A percentile compares a stretch with the other conserved stretches of the same genome.
phyloP scores from a whole-genome alignment of 805 yeast genomes.

The Komagataella pastoris region DNA sequence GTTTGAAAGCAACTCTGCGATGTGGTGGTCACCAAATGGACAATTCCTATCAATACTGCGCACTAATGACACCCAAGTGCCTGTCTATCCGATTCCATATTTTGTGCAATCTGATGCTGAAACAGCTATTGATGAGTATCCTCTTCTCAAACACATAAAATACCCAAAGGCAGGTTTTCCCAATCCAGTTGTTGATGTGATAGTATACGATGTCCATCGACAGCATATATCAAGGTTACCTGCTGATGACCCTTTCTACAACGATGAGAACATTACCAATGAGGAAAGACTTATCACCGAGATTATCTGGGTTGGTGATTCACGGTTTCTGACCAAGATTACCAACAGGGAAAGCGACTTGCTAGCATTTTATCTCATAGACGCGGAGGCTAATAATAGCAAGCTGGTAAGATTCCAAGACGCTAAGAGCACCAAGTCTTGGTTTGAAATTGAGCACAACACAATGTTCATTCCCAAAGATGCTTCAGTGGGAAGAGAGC shows the following conservation, averaged over 20 bases:
- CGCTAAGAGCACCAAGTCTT: slow-evolving; percentile 34
- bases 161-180: slow-evolving; percentile 79
- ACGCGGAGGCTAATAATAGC: slow-evolving; percentile 24
- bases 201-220: slow-evolving; percentile 25
- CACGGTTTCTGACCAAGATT: slow-evolving; percentile 36
- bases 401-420: slow-evolving; percentile 33
- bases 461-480: slow-evolving; percentile 45
- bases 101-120: slow-evolving; percentile 39
- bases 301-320: slow-evolving; percentile 54
- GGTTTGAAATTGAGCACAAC: slow-evolving; percentile 70
- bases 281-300: slow-evolving; percentile 46
- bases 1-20: slow-evolving; percentile 48
- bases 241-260: slow-evolving; percentile 23
- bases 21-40: slow-evolving; percentile 85
- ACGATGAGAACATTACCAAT: slow-evolving; percentile 24
- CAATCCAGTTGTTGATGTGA: slow-evolving; percentile 54
- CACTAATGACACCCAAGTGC: slow-evolving; percentile 64
- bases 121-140: slow-evolving; percentile 28
- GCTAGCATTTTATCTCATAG: slow-evolving; percentile 42
- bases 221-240: slow-evolving; percentile 10
- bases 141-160: slow-evolving; percentile 46
- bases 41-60: slow-evolving; percentile 48
- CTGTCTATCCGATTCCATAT: slow-evolving; percentile 62
- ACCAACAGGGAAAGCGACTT: slow-evolving; percentile 57
- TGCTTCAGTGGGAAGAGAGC: slow-evolving; percentile 21